Evolutionary conservation across 768 basidiomycete genomes (phyloP), one percentile per base, ranked within the genome.

Genomic region (Coprinellus micaceus): DNA sequence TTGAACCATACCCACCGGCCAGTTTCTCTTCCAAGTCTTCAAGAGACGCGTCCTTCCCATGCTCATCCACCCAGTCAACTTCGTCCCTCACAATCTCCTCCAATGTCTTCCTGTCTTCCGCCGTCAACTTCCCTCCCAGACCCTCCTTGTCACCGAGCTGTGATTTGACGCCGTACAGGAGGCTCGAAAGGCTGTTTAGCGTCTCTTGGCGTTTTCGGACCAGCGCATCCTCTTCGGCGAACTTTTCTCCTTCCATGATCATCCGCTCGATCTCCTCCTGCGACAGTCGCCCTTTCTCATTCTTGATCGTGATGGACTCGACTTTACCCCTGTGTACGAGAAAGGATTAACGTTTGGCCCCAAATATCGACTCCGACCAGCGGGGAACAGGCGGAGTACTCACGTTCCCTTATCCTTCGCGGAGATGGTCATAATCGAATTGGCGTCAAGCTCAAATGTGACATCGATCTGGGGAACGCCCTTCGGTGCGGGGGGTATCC

Each of bases 391-490:
- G n/a, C n/a, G n/a, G n/a, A n/a, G n/a, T n/a, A n/a, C n/a, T n/a
- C n/a, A n/a, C n/a, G 92, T 96, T 71, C 90, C 93, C 89, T 96
- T 96, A 71, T 97, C 94, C 30, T 89, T 81, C 11, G 94, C 95
- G 44, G 81, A 81, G 52, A 98, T 93, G 72, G 92, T 95, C 86
- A 97, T 89, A 64, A 96, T 95, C 78, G 91, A 91, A 70, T 94
- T 92, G 67, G 92, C 89, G 62, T 94, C 94, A 66, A 96, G 89
- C 75, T 96, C 94, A 68, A 98, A 98, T 13, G 89, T 87, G 51
- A 98, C 95, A 73, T 98, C 95, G 53, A 98, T 95, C 62, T 98
- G 96, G 66, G 96, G 96, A 51, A 94, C 91, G 69, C 95, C 95
- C 60, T 94, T 91, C 62, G 95, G 95, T 1, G 95, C 90, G 39